Evolutionary conservation across 2,329 filamentous ascomycete species (phyloP).

Genomic region (Microsporum ferrugineum): DNA sequence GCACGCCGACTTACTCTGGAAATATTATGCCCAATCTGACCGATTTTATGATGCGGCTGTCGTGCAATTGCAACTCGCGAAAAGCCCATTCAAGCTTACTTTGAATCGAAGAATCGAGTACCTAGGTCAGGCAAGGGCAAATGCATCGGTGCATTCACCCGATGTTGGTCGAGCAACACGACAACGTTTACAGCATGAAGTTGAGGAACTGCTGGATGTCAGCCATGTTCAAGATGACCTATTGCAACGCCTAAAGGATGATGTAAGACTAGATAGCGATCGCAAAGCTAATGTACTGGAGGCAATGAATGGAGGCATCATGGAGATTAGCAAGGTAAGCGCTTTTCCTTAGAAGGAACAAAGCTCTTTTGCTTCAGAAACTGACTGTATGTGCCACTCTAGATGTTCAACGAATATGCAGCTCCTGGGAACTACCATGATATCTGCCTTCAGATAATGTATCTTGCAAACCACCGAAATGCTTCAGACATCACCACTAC

Average conservation of each 20-base stretch:
- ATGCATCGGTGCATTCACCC: slow-evolving; percentile 71
- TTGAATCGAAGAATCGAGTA: slow-evolving; percentile 81
- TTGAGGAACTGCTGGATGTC: slow-evolving; percentile 77
- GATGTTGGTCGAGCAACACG: slow-evolving; percentile 69
- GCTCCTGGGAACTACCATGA: slow-evolving; percentile 90
- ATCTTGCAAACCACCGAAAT: slow-evolving; percentile 82
- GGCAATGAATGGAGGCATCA: slow-evolving; percentile 65
- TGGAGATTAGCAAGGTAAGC: slow-evolving; percentile 60
- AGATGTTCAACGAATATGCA: slow-evolving; percentile 89
- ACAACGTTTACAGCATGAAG: slow-evolving; percentile 73
- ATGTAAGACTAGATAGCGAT: slow-evolving; percentile 55
- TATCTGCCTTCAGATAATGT: slow-evolving; percentile 83
- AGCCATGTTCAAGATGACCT: slow-evolving; percentile 93
- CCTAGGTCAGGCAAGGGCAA: slow-evolving; percentile 80
- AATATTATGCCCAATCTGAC: slow-evolving; percentile 76
- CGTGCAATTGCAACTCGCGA: slow-evolving; percentile 72
- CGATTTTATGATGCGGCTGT: slow-evolving; percentile 77
- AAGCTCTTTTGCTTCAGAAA: slow-evolving; percentile 7
- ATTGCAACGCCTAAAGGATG: slow-evolving; percentile 62
- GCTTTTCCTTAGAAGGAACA: slow-evolving; percentile 15
- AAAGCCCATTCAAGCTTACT: slow-evolving; percentile 67
- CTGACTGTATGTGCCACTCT: slow-evolving; percentile 7
- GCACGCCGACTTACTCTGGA: slow-evolving; percentile 84
- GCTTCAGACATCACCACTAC: slow-evolving; percentile 70
- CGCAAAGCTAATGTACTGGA: slow-evolving; percentile 53